Conservation (phyloP, 2,329 filamentous ascomycete genomes). For the Aspergillus versicolor region DNA sequence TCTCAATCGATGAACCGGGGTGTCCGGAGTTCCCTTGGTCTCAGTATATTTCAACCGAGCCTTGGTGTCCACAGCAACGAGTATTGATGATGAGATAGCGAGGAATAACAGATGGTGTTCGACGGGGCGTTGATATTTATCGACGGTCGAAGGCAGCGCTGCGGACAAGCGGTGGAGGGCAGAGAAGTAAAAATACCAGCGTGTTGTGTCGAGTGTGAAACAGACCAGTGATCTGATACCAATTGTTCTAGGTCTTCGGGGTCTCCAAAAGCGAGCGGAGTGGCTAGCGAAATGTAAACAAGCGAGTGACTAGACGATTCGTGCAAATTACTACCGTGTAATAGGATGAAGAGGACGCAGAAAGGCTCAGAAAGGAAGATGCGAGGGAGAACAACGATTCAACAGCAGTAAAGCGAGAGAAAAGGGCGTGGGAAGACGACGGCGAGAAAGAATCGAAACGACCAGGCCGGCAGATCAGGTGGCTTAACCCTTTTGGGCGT, state of each 20-base stretch:
- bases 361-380: neutral
- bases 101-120: neutral
- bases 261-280: conserved; percentile 13
- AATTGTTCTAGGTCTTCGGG: conserved; percentile 8
- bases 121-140: neutral
- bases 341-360: neutral
- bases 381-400: conserved; percentile 1
- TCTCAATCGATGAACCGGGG: neutral
- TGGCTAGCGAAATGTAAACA: conserved; percentile 18
- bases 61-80: conserved; percentile 10
- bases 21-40: neutral
- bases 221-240: conserved; percentile 20
- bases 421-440: conserved; percentile 10
- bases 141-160: neutral
- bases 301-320: conserved; percentile 22
- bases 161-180: neutral
- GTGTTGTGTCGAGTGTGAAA: conserved; percentile 15
- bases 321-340: neutral
- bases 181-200: neutral
- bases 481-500: conserved; percentile 16
- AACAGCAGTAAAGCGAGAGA: conserved; percentile 8
- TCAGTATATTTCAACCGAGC: neutral
- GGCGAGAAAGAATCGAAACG: conserved; percentile 13
- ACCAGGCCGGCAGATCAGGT: conserved; percentile 12
- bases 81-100: neutral